A percentile compares a stretch with the other conserved stretches of the same genome.
phyloP scores from a whole-genome alignment of 169 alveolate species.

The Plasmodium inui region DNA sequence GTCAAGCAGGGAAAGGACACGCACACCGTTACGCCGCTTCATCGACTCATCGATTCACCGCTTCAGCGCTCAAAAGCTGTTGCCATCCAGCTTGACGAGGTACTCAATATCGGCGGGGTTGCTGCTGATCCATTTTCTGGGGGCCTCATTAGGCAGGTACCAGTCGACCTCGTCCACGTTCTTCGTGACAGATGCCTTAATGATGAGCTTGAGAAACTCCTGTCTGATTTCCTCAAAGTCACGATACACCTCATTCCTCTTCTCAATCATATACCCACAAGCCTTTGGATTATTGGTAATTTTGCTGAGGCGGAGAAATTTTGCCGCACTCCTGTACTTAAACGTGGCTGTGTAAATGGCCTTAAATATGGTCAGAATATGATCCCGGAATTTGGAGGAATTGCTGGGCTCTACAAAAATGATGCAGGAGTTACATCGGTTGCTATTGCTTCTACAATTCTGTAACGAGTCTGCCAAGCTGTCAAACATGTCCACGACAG shows the following conservation, averaged over 20 bases:
- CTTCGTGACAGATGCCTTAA: constrained; percentile 45
- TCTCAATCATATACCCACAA: constrained; percentile 67
- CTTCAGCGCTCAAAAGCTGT: not conserved
- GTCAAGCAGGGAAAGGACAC: not conserved
- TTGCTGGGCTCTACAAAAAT: constrained; percentile 77
- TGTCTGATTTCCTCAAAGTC: constrained; percentile 58
- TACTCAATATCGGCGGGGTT: constrained; percentile 33
- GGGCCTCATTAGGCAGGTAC: constrained; percentile 42
- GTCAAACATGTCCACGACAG: constrained; percentile 84
- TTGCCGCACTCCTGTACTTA: constrained; percentile 77
- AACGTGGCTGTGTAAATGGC: constrained; percentile 84
- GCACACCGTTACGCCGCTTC: not conserved
- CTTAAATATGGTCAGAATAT: constrained; percentile 81
- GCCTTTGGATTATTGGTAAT: constrained; percentile 47
- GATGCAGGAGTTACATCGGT: constrained; percentile 22
- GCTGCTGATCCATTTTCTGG: constrained; percentile 35
- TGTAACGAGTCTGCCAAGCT: constrained; percentile 79
- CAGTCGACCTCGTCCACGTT: constrained; percentile 67
- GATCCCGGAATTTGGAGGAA: constrained; percentile 83
- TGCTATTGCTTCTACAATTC: constrained; percentile 14
- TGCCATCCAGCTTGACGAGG: constrained; percentile 40
- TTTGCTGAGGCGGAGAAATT: constrained; percentile 74
- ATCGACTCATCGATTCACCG: no score
- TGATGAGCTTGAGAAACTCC: constrained; percentile 48
- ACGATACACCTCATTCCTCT: constrained; percentile 57